Percentiles rank a stretch among this genome's conserved stretches.
These are phyloP conservation scores for Candida sanyiensis DNA, from an alignment of 805 yeast species.

Conservation along the genomic window DNA sequence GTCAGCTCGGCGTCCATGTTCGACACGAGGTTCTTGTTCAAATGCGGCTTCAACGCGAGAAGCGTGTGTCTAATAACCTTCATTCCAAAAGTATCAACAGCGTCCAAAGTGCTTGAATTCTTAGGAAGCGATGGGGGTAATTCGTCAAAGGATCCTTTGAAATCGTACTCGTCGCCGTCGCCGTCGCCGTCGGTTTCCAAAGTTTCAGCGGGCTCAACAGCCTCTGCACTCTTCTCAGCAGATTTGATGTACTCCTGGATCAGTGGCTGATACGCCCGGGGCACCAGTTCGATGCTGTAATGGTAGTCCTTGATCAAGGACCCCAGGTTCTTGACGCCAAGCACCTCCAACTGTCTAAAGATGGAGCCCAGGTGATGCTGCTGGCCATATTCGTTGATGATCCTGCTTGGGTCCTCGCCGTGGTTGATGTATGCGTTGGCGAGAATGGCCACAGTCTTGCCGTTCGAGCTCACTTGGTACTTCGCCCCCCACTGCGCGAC, in stretches of 20 bases:
- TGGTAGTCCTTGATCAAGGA: conserved; percentile 17
- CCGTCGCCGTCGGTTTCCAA: too few relatives aligned
- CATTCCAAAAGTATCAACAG: conserved; percentile 76
- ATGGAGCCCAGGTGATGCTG: conserved; percentile 23
- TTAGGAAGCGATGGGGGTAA: conserved; percentile 45
- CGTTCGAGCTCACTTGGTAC: conserved; percentile 40
- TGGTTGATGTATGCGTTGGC: conserved; percentile 27
- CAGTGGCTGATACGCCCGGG: conserved; percentile 32
- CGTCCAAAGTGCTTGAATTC: conserved; percentile 43
- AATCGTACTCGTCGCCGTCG: neutral
- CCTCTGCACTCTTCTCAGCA: conserved; percentile 3
- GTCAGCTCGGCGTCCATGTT: conserved; percentile 31
- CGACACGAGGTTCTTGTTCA: conserved; percentile 26
- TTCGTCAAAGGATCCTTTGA: conserved; percentile 12
- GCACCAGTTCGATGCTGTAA: conserved; percentile 22
- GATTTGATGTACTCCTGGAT: conserved; percentile 9
- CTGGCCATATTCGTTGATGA: conserved; percentile 25
- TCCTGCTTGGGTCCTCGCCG: conserved; percentile 17
- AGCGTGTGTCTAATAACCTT: conserved; percentile 74
- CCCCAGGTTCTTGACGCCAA: conserved; percentile 43
- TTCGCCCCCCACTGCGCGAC: conserved; percentile 28
- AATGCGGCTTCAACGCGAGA: conserved; percentile 39
- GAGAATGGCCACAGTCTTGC: conserved; percentile 55
- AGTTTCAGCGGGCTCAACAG: neutral
- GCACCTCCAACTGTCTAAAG: conserved; percentile 37